A percentile compares a stretch with the other conserved stretches of the same genome.
phyloP scores from a whole-genome alignment of 306 rosid genomes.

The Geum urbanum region DNA sequence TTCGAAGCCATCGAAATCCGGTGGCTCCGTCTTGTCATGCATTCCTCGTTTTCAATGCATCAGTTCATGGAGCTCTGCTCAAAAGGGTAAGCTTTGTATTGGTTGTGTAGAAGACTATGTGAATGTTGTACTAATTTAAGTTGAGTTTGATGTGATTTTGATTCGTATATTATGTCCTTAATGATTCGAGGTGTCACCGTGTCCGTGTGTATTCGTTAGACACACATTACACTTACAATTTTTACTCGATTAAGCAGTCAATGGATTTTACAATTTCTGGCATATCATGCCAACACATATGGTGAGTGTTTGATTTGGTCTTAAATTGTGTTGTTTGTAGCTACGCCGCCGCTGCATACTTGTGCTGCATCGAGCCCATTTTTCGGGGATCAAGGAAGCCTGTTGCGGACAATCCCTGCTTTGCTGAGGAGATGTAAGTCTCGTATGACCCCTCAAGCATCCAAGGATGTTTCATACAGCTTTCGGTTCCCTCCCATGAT shows the following conservation, averaged over 20 bases:
- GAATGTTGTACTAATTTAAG: not conserved
- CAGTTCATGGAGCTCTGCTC: slow-evolving; percentile 36
- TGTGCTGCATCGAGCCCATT: slow-evolving; percentile 50
- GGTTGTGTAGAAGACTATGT: slow-evolving; percentile 31
- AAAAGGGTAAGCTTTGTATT: slow-evolving; percentile 26
- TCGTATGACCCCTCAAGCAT: slow-evolving; percentile 47
- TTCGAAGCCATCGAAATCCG: slow-evolving; percentile 20
- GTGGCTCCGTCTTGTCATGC: slow-evolving; percentile 25
- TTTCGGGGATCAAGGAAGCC: slow-evolving; percentile 52
- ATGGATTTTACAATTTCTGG: not conserved
- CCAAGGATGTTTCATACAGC: slow-evolving; percentile 71
- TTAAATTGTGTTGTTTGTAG: slow-evolving; percentile 23
- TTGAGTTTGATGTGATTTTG: not conserved
- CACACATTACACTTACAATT: not conserved
- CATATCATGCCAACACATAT: not conserved
- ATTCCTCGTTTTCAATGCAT: slow-evolving; percentile 38
- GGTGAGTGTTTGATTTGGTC: slow-evolving; percentile 4
- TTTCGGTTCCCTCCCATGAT: slow-evolving; percentile 90
- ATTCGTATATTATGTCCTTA: not conserved
- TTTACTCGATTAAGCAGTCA: not conserved
- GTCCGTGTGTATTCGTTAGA: not conserved
- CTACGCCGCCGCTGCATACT: slow-evolving; percentile 41
- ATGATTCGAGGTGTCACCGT: not conserved
- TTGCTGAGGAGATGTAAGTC: slow-evolving; percentile 38
- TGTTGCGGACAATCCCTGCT: slow-evolving; percentile 43